Base-by-base conservation (phyloP, 768 basidiomycete genomes). In the Pisolithus albus region DNA sequence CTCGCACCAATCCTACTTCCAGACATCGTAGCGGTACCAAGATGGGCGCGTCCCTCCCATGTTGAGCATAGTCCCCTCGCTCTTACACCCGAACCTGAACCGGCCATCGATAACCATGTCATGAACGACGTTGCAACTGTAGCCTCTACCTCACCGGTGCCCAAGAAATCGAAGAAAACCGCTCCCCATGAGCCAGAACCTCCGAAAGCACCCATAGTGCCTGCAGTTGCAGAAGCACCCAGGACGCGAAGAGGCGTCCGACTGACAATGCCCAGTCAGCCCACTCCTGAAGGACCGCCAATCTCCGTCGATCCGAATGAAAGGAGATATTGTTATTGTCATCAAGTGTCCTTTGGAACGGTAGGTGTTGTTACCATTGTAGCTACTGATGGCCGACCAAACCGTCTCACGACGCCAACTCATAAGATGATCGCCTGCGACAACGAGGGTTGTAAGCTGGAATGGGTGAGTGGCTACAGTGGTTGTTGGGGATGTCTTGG, bases 401-500 rank as follows among this genome's bases (percentile, higher is more conserved):
- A 46, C 44, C 45, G 49, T 26, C 46, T 56, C 57, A 40, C n/a
- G 38, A 18, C 23, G 40, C 42, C 40, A 7, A 34, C 30, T 60
- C 23, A 46, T 23, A 53, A 88, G 86, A 92, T 95, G 92, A 84
- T 95, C 55, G 92, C 75, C 15, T 95, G 92, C 61, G 92, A 95
- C 62, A 78, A 79, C 56, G 69, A 73, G 40, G 70, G 74, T 15
- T 95, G 92, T 64, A 71, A 77, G 56, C 72, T 74, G 37, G 88
- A 92, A 83, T 95, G 92, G 92, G 92, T 87, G 60, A 64, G 87
- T 75, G 40, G 10, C 43, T 28, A 32, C 7, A 46, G 46, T 15
- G 16, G 24, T 24, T 26, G 0, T 18, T 32, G 8, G 3, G 32
- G 32, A 13, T 34, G 32, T 43, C n/a, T 46, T 55, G 49, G 51